phyloP scores from a whole-genome alignment of 306 rosid genomes.

The Datisca glomerata region DNA sequence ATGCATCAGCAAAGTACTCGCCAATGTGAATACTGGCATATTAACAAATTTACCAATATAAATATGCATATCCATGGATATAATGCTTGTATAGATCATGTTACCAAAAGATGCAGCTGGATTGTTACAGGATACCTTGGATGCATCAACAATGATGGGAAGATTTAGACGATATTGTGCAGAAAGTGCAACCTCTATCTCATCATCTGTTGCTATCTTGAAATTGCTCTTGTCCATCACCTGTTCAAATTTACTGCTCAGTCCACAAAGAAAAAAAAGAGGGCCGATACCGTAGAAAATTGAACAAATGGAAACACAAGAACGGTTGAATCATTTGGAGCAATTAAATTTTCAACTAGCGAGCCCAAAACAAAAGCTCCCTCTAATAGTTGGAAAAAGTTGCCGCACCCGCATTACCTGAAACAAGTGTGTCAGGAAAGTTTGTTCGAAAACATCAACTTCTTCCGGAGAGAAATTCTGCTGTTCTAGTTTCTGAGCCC shows the following conservation, averaged over 20 bases:
- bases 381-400: no score
- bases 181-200: slow-evolving; percentile 68
- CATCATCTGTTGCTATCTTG: slow-evolving; percentile 60
- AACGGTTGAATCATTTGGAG: no score
- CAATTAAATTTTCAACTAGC: no score
- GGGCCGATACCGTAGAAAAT: no score
- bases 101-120: not conserved
- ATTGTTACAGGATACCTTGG: slow-evolving; percentile 46
- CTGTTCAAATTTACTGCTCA: slow-evolving; percentile 20
- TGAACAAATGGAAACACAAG: no score
- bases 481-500: slow-evolving; percentile 61
- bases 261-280: no score
- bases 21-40: no score
- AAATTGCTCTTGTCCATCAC: slow-evolving; percentile 93
- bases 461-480: slow-evolving; percentile 45
- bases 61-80: not conserved
- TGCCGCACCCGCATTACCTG: slow-evolving; percentile 51
- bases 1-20: no score
- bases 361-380: no score
- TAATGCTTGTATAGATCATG: no score
- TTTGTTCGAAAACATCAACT: slow-evolving; percentile 69
- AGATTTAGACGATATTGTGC: slow-evolving; percentile 88
- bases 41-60: no score
- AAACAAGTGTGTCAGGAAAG: slow-evolving; percentile 60
- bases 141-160: slow-evolving; percentile 76